Evolutionary conservation across 1,284 basidiomycete genomes (phyloP), one percentile per base, ranked within the genome.

Genomic region (Wolfiporia cocos): DNA sequence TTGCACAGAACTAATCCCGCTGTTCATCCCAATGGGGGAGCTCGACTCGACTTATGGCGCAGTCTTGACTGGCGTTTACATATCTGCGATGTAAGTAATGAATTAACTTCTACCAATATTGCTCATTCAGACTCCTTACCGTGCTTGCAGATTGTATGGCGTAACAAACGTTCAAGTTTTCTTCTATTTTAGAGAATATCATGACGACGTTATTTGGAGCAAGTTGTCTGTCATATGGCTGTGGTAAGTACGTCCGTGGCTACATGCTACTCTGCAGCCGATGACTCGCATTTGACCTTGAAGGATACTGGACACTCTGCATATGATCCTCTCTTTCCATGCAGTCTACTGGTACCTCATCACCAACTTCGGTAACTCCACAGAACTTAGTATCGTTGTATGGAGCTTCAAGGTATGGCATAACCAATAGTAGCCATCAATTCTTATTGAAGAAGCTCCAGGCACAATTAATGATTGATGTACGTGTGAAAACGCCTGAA

Each of bases 381-480:
- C 21, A 4, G 14, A 32, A 4, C 15, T 32, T 11, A 10, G 2
- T 9, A 19, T n/a, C 20, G 10, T 39, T 19, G 28, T 21, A 4
- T 39, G 37, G 37, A 39, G 37, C 20, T 32, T 39, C 20, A 4
- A 39, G 15, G 37, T 39, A 22, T 28, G 26, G 14, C 7, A 28
- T 28, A 7, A 28, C 14, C 26, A 28, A 28, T 28, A 28, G 7
- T 14, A 14, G n/a, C n/a, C 26, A 9, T 28, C 26, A 28, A 9
- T 14, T 28, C 26, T 28, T 7, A 14, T 28, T 14, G 26, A 7
- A 9, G 26, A 28, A 9, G 26, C 26, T 7, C 7, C 14, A 28
- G 9, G 26, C 26, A 28, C 26, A 28, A 9, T 14, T 9, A 9
- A 28, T 28, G 14, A n/a, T n/a, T n/a, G n/a, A n/a, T n/a, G n/a